Conservation (phyloP, 805 yeast species). For the Lipomyces chichibuensis region DNA sequence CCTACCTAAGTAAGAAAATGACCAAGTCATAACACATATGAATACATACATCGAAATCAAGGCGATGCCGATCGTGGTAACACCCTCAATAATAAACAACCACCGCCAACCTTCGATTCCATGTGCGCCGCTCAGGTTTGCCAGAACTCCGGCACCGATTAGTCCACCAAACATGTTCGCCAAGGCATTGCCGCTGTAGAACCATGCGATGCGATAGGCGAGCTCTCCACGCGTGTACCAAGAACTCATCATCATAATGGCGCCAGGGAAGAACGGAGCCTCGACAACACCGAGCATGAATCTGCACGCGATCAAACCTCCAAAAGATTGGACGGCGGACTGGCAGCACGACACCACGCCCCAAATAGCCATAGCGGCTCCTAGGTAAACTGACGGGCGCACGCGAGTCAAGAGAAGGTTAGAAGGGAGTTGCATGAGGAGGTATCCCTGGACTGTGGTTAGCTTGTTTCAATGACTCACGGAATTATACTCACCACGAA, state of each 20-base stretch:
- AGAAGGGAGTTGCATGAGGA: conserved; percentile 35
- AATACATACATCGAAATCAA: conserved; percentile 40
- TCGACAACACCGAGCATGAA: conserved; percentile 47
- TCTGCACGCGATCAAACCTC: conserved; percentile 46
- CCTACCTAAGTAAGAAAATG: conserved; percentile 17
- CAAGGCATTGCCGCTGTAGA: conserved; percentile 52
- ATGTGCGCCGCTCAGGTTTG: conserved; percentile 46
- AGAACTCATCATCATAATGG: conserved; percentile 43
- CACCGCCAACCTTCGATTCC: conserved; percentile 55
- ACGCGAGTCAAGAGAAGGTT: conserved; percentile 35
- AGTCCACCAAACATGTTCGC: conserved; percentile 58
- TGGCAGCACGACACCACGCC: conserved; percentile 42
- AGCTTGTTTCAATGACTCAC: conserved; percentile 44
- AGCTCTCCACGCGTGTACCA: conserved; percentile 50
- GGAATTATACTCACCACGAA: conserved; percentile 51
- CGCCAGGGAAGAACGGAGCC: conserved; percentile 49
- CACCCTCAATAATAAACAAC: conserved; percentile 56
- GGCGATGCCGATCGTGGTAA: conserved; percentile 43
- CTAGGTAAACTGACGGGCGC: conserved; percentile 47
- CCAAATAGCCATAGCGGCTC: conserved; percentile 48
- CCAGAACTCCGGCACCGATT: conserved; percentile 54
- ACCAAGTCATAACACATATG: conserved; percentile 37
- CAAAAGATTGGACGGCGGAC: conserved; percentile 43
- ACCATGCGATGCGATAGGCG: conserved; percentile 45
- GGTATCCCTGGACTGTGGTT: conserved; percentile 46